These are phyloP conservation scores for Pseudonitzschia multiseries DNA, from an alignment of 108 stramenopile species.

Conservation along the genomic window DNA sequence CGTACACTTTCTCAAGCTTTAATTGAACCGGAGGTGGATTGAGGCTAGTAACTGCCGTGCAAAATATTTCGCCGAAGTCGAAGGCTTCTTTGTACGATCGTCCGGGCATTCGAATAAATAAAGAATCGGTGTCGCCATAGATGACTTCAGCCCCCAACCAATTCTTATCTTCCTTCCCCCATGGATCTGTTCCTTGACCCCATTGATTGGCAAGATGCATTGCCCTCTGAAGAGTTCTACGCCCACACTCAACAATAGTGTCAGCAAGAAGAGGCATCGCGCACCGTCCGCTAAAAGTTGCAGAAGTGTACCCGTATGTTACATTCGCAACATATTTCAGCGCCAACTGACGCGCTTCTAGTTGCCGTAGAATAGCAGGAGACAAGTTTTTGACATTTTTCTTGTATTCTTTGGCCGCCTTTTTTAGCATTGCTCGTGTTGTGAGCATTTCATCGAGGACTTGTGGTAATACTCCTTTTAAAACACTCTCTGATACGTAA, in stretches of 20 bases:
- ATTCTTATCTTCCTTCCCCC: slow-evolving; percentile 64
- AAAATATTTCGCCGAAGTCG: slow-evolving; percentile 90
- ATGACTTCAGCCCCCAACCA: slow-evolving; percentile 88
- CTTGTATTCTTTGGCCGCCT: slow-evolving; percentile 89
- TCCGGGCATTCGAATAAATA: slow-evolving; percentile 94
- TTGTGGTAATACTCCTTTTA: slow-evolving; percentile 93
- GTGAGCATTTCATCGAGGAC: slow-evolving; percentile 96
- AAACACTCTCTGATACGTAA: slow-evolving; percentile 80
- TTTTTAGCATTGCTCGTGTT: slow-evolving; percentile 95
- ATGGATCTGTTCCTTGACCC: slow-evolving; percentile 54
- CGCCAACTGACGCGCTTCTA: slow-evolving; percentile 97
- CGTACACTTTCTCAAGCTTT: slow-evolving; percentile 97
- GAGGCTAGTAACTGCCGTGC: slow-evolving; percentile 72
- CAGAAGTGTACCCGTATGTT: slow-evolving; percentile 94
- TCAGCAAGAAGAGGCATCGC: slow-evolving; percentile 96
- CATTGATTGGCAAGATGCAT: slow-evolving; percentile 82
- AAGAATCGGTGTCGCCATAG: slow-evolving; percentile 96
- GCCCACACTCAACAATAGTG: slow-evolving; percentile 94
- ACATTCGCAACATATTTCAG: slow-evolving; percentile 99
- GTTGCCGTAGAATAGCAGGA: slow-evolving; percentile 75
- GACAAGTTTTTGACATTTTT: slow-evolving; percentile 58
- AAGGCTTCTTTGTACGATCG: slow-evolving; percentile 87
- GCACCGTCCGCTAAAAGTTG: slow-evolving; percentile 94
- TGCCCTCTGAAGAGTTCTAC: slow-evolving; percentile 82
- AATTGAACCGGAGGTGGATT: slow-evolving; percentile 93